Base-by-base conservation (phyloP, 2,329 filamentous ascomycete species). In the Tolypocladium capitatum region DNA sequence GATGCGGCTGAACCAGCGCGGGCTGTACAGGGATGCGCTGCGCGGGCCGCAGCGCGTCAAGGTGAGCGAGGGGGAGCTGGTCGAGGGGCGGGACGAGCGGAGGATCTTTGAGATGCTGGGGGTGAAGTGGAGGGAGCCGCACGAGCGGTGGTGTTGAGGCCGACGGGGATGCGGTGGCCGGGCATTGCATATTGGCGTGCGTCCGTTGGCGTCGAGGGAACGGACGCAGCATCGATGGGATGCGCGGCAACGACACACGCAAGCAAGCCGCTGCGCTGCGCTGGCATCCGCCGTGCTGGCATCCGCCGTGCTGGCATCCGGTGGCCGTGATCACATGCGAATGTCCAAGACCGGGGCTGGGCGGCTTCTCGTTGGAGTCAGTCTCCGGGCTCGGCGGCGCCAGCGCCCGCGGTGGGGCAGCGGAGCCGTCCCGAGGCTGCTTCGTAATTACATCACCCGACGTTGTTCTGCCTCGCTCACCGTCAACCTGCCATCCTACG, bases 1-100 rank as follows among this genome's bases (percentile, higher is more conserved):
- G 0, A 89, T 94, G 86, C 69, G 85, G 45, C 62, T 97, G 47
- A 96, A 95, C 56, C 90, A 96, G 65, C 72, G 76, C 30, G 91
- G 89, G 0, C 62, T 97, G 48, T 95, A 83, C 57, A 76, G 72
- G 55, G 76, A 87, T 61, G 81, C 86, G 2, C 70, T 86, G 61
- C 70, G 81, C 36, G 80, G 78, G 0, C 67, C 64, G 30, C 68
- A 71, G 1, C 62, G 81, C 41, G 67, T 70, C 48, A 86, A 80
- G 67, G 48, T 84, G 32, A 84, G 74, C 1, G 75, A 83, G 51
- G 87, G 86, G 0, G 74, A 73, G 47, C 60, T 94, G 56, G 63
- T 94, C 0, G 89, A 94, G 65, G 83, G 84, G 0, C 71, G 71
- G 49, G 76, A 84, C 56, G 89, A 95, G 73, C 82, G 70, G 68